These are phyloP conservation scores for Prunus padus DNA, from an alignment of 306 rosid species.

Conservation along the genomic window DNA sequence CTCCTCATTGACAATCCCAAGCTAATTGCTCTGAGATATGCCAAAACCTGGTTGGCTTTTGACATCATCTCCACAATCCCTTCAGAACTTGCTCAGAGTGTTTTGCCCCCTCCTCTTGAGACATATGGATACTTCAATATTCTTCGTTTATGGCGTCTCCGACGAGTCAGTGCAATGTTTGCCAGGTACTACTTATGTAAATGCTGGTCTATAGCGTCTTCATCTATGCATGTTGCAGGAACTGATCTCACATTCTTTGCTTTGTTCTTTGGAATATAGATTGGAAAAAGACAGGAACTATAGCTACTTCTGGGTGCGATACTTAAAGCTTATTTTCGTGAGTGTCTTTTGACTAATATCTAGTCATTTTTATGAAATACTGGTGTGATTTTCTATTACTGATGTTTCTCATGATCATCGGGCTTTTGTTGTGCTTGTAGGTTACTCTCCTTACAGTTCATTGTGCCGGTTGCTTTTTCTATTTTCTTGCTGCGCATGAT, in stretches of 20 bases:
- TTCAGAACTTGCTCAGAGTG: conserved; percentile 34
- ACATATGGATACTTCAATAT: conserved; percentile 62
- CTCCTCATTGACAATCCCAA: conserved; percentile 44
- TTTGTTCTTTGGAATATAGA: conserved; percentile 26
- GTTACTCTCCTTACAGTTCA: conserved; percentile 66
- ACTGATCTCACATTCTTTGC: not conserved
- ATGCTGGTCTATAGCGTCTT: not conserved
- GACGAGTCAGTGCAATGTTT: conserved; percentile 68
- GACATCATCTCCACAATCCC: conserved; percentile 70
- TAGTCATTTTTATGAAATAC: not conserved
- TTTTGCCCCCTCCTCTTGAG: conserved; percentile 38
- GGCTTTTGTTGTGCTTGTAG: conserved; percentile 42
- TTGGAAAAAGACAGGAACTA: conserved; percentile 73
- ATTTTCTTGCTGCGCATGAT: conserved; percentile 39
- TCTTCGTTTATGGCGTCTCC: conserved; percentile 88
- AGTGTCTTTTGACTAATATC: conserved; percentile 32
- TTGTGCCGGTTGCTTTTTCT: conserved; percentile 60
- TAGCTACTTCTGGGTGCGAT: conserved; percentile 72
- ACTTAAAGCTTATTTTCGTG: conserved; percentile 67
- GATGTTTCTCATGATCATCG: conserved; percentile 8
- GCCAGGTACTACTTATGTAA: conserved; percentile 43
- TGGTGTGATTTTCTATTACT: not conserved
- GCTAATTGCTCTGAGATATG: conserved; percentile 56
- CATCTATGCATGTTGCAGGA: not conserved
- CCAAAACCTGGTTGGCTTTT: conserved; percentile 55